Evolutionary conservation across 768 basidiomycete genomes (phyloP).

Genomic region (Tulasnella sp.): DNA sequence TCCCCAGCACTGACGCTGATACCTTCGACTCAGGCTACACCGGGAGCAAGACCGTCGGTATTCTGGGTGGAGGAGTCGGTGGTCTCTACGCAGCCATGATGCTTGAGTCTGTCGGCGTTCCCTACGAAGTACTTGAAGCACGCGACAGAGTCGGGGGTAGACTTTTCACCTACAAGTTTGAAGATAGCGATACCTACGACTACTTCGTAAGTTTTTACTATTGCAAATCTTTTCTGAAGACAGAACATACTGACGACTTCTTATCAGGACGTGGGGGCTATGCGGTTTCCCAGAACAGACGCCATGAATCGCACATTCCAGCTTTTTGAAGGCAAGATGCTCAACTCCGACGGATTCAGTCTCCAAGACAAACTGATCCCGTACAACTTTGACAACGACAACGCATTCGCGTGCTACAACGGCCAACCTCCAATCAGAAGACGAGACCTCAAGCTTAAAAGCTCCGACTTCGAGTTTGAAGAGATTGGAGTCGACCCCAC

Average conservation of each 20-base stretch:
- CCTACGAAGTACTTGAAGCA: conserved; percentile 37
- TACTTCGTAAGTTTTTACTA: conserved; percentile 24
- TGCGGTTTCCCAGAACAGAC: conserved; percentile 15
- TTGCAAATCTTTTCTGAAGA: neutral
- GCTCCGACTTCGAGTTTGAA: neutral
- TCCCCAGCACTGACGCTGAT: neutral
- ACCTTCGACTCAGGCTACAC: neutral
- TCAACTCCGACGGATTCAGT: neutral
- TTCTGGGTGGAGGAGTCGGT: conserved; percentile 27
- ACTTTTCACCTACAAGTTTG: conserved; percentile 34
- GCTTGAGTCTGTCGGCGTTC: conserved; percentile 31
- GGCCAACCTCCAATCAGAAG: neutral
- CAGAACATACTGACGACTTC: neutral
- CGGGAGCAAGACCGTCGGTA: conserved; percentile 26
- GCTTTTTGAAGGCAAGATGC: conserved; percentile 2
- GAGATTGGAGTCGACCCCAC: neutral
- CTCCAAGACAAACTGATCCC: neutral
- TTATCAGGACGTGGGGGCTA: conserved; percentile 19
- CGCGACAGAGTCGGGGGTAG: conserved; percentile 33
- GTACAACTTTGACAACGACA: neutral
- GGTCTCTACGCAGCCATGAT: conserved; percentile 39
- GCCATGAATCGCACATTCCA: conserved; percentile 17
- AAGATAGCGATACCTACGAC: conserved; percentile 21
- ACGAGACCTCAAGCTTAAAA: neutral
- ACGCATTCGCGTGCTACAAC: neutral